These are phyloP conservation scores for Rhizophora mangle DNA, from an alignment of 345 rosid species.

Conservation along the genomic window DNA sequence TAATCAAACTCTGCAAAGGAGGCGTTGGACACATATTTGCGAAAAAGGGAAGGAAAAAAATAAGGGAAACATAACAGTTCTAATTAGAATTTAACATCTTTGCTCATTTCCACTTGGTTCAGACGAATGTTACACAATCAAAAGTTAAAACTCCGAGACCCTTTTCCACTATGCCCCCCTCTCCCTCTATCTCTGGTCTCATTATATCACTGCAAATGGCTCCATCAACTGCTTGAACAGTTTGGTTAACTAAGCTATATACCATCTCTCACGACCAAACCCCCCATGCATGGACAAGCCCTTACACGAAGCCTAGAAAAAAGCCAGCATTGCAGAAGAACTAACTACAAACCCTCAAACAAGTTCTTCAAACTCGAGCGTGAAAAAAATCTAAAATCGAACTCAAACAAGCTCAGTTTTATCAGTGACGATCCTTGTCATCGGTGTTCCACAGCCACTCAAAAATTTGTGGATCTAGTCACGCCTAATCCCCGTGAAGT, in stretches of 20 bases:
- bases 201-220: constrained; percentile 14
- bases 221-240: constrained; percentile 7
- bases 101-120: not conserved
- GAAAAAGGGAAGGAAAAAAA: not conserved
- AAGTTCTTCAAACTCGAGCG: not conserved
- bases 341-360: constrained; percentile 15
- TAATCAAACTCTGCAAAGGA: not conserved
- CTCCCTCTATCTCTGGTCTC: constrained; percentile 10
- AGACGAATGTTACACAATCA: constrained; percentile 16
- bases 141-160: constrained; percentile 7
- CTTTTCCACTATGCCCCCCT: not conserved
- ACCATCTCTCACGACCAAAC: constrained; percentile 9
- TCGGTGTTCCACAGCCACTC: not conserved
- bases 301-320: not conserved
- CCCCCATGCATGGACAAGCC: constrained; percentile 1
- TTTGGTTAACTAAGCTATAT: constrained; percentile 14
- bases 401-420: constrained; percentile 10
- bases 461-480: constrained; percentile 35
- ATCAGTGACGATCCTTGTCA: constrained; percentile 15
- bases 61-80: no score
- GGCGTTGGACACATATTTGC: not conserved
- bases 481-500: constrained; percentile 69
- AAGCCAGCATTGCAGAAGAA: constrained; percentile 12
- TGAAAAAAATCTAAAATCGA: constrained; percentile 4
- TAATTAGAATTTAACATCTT: not conserved